phyloP scores from a whole-genome alignment of 148 eudicot species.

The Vaccinium darrowii region DNA sequence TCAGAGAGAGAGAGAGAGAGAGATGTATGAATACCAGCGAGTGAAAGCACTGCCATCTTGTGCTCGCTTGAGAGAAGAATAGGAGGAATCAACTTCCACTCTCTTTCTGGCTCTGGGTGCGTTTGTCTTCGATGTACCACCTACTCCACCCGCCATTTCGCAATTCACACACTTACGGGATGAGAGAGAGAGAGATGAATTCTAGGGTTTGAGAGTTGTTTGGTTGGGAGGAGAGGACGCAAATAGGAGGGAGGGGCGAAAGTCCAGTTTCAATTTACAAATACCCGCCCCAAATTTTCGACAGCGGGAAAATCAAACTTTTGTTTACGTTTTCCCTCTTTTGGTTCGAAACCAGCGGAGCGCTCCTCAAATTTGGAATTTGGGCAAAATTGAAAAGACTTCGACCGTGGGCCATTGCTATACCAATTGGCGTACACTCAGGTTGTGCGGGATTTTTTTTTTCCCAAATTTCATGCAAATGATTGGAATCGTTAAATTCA shows the following conservation, averaged over 20 bases:
- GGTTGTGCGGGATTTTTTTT: too few species aligned
- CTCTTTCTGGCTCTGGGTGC: conserved; percentile 12
- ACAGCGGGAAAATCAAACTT: conserved; percentile 3
- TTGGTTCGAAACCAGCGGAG: background rate
- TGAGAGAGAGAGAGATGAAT: background rate
- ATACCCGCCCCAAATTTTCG: background rate
- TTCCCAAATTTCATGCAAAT: too few species aligned
- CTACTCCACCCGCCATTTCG: background rate
- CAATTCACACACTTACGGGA: too few species aligned
- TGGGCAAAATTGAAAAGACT: background rate
- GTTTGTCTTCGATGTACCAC: background rate
- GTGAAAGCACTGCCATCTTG: conserved; percentile 16
- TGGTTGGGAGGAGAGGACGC: background rate
- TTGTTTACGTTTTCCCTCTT: background rate
- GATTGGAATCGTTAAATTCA: too few species aligned
- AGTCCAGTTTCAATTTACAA: background rate
- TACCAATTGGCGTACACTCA: too few species aligned
- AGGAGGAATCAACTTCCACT: background rate
- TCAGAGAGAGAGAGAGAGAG: background rate
- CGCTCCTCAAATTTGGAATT: background rate
- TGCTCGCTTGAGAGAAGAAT: conserved; percentile 11
- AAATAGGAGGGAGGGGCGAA: background rate
- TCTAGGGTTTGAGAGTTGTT: background rate
- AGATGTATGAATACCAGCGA: background rate
- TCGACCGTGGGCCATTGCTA: too few species aligned